Base-by-base conservation (phyloP, 495 filamentous ascomycete species). In the Alectoria sarmentosa region DNA sequence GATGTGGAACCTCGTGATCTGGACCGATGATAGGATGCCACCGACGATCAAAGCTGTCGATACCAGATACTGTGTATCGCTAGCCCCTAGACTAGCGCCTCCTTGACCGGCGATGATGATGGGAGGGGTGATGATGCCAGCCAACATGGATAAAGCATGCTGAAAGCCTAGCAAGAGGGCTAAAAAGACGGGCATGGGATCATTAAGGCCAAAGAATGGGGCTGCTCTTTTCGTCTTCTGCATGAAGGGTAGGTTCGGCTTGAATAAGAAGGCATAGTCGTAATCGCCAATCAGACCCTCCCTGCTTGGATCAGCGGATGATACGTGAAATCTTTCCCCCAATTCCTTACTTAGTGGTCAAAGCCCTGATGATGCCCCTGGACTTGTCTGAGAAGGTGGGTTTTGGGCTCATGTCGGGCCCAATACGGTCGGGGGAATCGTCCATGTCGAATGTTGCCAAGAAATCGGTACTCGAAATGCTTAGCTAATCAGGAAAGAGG, bases 171-270 rank as follows among this genome's bases (percentile, higher is more conserved):
- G 76, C 14, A 91, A 74, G 4, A 94, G 74, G 14, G 88, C 90
- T 39, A 97, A 75, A 3, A 95, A 66, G 17, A 96, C 80, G 4
- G 92, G 92, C 79, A 96, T 88, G 28, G 77, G 79, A 73, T 95
- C 90, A 66, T 96, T 82, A 23, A 96, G 84, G 30, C 90, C 92
- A 73, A 96, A 96, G 76, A 96, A 96, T 30, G 92, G 91, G 9
- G 88, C 84, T 3, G 82, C 78, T 66, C 79, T 76, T 44, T 78
- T 79, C 1, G 79, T 69, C 72, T 84, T 87, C 66, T 82, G 85
- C 79, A 93, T 85, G 76, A 95, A 96, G 4, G 92, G 92, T 17
- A 96, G 72, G 63, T 90, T 90, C 8, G 92, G 92, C 52, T 79
- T 83, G 75, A 91, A 91, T 23, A 89, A 78, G 73, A 84, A 85